Base-by-base conservation (phyloP, 352 stramenopile species). In the Phytophthora colocasiae region DNA sequence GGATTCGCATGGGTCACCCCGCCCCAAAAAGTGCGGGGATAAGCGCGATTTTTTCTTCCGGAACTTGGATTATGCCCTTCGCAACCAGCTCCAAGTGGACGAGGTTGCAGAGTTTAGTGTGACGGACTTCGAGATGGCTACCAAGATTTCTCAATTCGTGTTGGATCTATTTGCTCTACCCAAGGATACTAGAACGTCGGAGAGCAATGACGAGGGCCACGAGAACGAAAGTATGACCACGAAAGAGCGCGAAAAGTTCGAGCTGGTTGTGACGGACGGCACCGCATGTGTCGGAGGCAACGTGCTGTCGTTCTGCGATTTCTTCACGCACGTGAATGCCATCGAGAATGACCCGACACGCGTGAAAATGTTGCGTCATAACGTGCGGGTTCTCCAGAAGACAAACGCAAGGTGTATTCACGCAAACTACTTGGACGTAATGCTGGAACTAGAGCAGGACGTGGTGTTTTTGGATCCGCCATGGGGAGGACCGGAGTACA, bases 1-100 rank as follows among this genome's bases (percentile, higher is more conserved):
- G 27, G 62, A 71, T 47, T 67, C 54, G 36, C 55, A 61, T 12
- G 62, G 62, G 11, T 75, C 71, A 1, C 69, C 68, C 8, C 56
- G 63, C 19, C 44, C 56, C 36, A 63, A 46, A 32, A 92, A 92
- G 50, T 91, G 84, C 60, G 83, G 83, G 9, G 86, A 95, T 69
- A 95, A 95, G 65, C 83, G 87, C 34, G 84, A 93, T 52, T 95
- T 93, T 58, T 91, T 95, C 60, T 95, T 95, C 51, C 78, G 87
- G 2, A 89, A 91, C 32, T 63, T 95, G 43, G 66, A 89, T 6
- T 89, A 80, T 12, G 82, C 89, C n/a, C 71, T 83, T 8, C 83
- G 87, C 14, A 88, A 63, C 38, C 69, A 80, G 31, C 55, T 95
- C 22, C 87, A 92, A 58, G 85, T 95, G 29, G 87, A 95, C 58